A percentile compares a stretch with the other conserved stretches of the same genome.
Conservation (phyloP, 768 basidiomycete species). For the Guyanaporus albipodus region DNA sequence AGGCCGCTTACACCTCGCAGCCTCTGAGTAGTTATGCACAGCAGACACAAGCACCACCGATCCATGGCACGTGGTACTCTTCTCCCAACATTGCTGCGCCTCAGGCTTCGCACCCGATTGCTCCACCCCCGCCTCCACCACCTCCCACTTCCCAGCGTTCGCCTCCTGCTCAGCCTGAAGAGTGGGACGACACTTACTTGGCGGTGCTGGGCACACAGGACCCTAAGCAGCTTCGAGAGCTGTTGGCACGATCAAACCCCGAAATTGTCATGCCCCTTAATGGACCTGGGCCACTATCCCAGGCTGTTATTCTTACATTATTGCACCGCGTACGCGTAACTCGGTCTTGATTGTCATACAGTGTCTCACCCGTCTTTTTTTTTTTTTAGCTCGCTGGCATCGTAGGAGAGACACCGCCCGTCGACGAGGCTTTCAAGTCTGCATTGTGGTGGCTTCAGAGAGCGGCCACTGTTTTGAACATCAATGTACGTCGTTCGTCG, state of each 20-base stretch:
- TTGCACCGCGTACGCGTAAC: slow-evolving; percentile 65
- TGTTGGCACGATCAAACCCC: slow-evolving; percentile 70
- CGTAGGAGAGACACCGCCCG: slow-evolving; percentile 70
- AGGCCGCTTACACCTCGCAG: slow-evolving; percentile 30
- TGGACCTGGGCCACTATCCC: slow-evolving; percentile 66
- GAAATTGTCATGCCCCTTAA: slow-evolving; percentile 78
- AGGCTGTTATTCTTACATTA: slow-evolving; percentile 79
- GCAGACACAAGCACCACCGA: slow-evolving; percentile 29
- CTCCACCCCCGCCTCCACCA: slow-evolving; percentile 52
- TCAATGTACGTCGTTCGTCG: slow-evolving; percentile 47
- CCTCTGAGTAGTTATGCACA: slow-evolving; percentile 30
- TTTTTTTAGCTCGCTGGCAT: slow-evolving; percentile 61
- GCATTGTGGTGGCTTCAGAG: slow-evolving; percentile 88
- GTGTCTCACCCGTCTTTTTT: background rate
- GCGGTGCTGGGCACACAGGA: slow-evolving; percentile 76
- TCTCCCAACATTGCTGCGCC: slow-evolving; percentile 65
- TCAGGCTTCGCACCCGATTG: slow-evolving; percentile 76
- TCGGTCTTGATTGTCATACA: background rate
- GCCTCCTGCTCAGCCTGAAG: slow-evolving; percentile 58
- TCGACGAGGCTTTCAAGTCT: slow-evolving; percentile 77
- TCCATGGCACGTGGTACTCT: slow-evolving; percentile 52
- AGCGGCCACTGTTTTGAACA: slow-evolving; percentile 63
- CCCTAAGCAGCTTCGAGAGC: slow-evolving; percentile 64
- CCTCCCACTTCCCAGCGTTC: slow-evolving; percentile 42
- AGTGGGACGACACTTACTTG: slow-evolving; percentile 84